A percentile compares a stretch with the other conserved stretches of the same genome.
phyloP scores from a whole-genome alignment of 2,329 filamentous ascomycete species.

The Aureobasidium melanogenum region DNA sequence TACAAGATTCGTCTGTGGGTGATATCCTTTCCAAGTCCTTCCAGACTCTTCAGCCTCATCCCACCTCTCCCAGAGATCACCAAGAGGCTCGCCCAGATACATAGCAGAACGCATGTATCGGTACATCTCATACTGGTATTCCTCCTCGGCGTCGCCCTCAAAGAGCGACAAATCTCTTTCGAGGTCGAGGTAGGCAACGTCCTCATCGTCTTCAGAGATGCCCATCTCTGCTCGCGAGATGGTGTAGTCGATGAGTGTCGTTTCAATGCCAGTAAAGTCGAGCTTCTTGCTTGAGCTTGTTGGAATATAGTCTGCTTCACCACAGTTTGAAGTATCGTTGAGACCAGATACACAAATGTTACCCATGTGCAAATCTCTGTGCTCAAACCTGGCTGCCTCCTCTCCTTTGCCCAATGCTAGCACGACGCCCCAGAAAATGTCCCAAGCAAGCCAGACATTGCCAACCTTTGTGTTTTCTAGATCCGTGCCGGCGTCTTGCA shows the following conservation, averaged over 20 bases:
- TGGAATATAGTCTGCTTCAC: constrained; percentile 17
- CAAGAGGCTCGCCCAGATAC: constrained; percentile 33
- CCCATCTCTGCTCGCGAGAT: constrained; percentile 51
- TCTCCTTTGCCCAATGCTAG: constrained; percentile 54
- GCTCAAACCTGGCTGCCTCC: constrained; percentile 52
- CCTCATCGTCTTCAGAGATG: constrained; percentile 14
- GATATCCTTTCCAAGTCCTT: constrained; percentile 44
- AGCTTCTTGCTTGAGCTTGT: constrained; percentile 28
- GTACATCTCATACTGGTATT: constrained; percentile 51
- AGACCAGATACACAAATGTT: constrained; percentile 48
- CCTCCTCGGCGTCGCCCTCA: constrained; percentile 36
- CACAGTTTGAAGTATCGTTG: constrained; percentile 16
- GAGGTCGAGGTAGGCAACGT: constrained; percentile 39
- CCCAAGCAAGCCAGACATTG: constrained; percentile 36
- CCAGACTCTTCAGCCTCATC: constrained; percentile 16
- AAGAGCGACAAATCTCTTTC: constrained; percentile 36
- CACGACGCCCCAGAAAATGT: constrained; percentile 60
- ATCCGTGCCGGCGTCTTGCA: constrained; percentile 56
- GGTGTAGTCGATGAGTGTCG: constrained; percentile 61
- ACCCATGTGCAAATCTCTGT: constrained; percentile 58
- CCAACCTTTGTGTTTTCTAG: constrained; percentile 31
- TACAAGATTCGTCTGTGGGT: constrained; percentile 53
- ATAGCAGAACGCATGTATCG: constrained; percentile 40
- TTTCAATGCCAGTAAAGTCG: constrained; percentile 47
- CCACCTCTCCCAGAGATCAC: constrained; percentile 26